Conservation (phyloP, 352 stramenopile genomes). For the Phytopythium oedochilum region DNA sequence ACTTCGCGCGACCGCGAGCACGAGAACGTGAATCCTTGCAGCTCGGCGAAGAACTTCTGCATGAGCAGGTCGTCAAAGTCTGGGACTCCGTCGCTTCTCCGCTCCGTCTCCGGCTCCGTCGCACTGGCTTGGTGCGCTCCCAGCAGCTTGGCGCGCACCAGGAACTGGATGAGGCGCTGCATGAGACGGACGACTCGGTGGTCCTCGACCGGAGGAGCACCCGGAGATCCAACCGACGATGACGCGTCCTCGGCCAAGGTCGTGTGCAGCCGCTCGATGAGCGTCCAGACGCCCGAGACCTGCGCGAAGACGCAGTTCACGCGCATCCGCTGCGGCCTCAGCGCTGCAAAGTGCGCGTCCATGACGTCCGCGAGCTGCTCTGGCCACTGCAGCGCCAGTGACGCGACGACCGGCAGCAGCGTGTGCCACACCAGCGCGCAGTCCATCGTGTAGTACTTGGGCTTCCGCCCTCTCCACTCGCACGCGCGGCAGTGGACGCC, state of each 20-base stretch:
- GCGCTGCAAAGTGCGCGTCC: background rate
- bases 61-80: constrained; percentile 53
- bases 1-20: constrained; percentile 27
- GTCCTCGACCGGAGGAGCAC: background rate
- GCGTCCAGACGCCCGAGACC: constrained; percentile 46
- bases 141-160: constrained; percentile 15
- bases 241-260: constrained; percentile 6
- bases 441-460: constrained; percentile 54
- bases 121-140: background rate
- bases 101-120: background rate
- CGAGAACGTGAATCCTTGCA: constrained; percentile 57
- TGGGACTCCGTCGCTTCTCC: constrained; percentile 1
- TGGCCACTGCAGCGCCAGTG: constrained; percentile 30
- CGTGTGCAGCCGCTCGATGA: constrained; percentile 38
- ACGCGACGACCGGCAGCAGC: constrained; percentile 45
- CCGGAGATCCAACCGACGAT: background rate
- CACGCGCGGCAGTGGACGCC: constrained; percentile 22
- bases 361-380: constrained; percentile 20
- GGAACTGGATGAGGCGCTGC: constrained; percentile 23
- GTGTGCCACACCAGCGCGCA: constrained; percentile 55
- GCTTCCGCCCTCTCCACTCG: constrained; percentile 44
- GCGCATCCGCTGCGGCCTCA: constrained; percentile 4
- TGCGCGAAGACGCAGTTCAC: constrained; percentile 59
- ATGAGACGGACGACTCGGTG: constrained; percentile 13
- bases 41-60: constrained; percentile 48